Evolutionary conservation across 176 grass and related monocot species (phyloP).

Genomic region (Raddia guianensis): DNA sequence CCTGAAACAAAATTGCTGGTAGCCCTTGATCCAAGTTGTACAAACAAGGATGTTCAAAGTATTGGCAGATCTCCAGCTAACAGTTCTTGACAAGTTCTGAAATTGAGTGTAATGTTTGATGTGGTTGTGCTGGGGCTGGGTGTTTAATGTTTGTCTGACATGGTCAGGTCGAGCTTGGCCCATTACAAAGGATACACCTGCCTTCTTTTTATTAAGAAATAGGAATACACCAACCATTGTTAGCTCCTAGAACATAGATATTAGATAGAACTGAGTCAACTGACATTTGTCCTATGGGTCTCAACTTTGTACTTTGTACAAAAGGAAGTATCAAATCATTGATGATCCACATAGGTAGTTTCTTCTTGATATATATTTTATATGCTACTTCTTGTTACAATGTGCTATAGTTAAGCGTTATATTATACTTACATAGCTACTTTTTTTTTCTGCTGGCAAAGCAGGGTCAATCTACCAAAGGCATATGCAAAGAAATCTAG

Average conservation of each 20-base stretch:
- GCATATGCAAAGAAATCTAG: constrained; percentile 53
- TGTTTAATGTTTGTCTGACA: background rate
- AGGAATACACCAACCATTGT: background rate
- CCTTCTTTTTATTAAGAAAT: background rate
- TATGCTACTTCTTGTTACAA: background rate
- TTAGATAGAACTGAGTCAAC: background rate
- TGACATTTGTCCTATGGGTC: background rate
- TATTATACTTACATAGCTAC: background rate
- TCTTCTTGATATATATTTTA: background rate
- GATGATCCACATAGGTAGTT: background rate
- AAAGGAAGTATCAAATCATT: background rate
- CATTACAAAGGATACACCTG: background rate
- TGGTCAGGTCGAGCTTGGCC: background rate
- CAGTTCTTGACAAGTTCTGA: background rate
- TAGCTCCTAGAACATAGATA: background rate
- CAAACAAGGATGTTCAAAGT: background rate
- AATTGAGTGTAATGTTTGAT: background rate
- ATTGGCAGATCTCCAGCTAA: background rate
- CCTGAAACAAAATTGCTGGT: background rate
- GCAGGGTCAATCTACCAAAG: constrained; percentile 57
- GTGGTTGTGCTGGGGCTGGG: background rate
- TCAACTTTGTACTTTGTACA: background rate
- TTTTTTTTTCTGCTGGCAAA: constrained; percentile 1
- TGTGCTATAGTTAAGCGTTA: background rate
- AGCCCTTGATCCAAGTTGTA: background rate